Evolutionary conservation across 2,329 filamentous ascomycete genomes (phyloP).

Genomic region (Ophiosphaerella herpotricha): DNA sequence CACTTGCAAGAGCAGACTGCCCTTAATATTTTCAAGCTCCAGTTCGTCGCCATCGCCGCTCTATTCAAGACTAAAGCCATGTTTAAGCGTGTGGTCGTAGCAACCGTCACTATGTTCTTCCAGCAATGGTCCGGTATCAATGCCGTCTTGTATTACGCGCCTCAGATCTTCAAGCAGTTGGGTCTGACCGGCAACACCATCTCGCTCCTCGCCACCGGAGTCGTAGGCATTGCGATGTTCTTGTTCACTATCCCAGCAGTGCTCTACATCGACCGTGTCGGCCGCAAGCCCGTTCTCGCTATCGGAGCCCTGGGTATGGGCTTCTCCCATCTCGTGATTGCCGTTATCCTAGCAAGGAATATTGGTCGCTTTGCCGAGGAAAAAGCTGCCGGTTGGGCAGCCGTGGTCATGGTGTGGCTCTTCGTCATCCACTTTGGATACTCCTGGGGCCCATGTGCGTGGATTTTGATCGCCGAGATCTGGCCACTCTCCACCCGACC

Average conservation of each 20-base stretch:
- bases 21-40: conserved; percentile 61
- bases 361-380: conserved; percentile 62
- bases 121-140: conserved; percentile 59
- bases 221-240: conserved; percentile 73
- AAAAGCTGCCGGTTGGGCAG: conserved; percentile 69
- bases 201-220: conserved; percentile 70
- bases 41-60: conserved; percentile 69
- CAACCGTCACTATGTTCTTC: conserved; percentile 57
- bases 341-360: conserved; percentile 69
- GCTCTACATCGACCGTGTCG: conserved; percentile 66
- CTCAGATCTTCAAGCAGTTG: conserved; percentile 53
- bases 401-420: conserved; percentile 72
- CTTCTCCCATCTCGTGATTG: conserved; percentile 72
- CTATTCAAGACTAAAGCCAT: conserved; percentile 69
- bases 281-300: conserved; percentile 66
- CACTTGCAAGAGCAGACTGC: conserved; percentile 62
- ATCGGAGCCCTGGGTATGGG: conserved; percentile 73
- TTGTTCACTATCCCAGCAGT: conserved; percentile 68
- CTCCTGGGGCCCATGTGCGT: conserved; percentile 74
- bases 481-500: conserved; percentile 71
- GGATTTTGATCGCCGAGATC: conserved; percentile 76
- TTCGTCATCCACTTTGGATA: conserved; percentile 78
- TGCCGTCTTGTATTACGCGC: conserved; percentile 38
- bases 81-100: conserved; percentile 68
- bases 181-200: conserved; percentile 53